phyloP scores from a whole-genome alignment of 2,329 filamentous ascomycete species.

The Alternaria consortialis region DNA sequence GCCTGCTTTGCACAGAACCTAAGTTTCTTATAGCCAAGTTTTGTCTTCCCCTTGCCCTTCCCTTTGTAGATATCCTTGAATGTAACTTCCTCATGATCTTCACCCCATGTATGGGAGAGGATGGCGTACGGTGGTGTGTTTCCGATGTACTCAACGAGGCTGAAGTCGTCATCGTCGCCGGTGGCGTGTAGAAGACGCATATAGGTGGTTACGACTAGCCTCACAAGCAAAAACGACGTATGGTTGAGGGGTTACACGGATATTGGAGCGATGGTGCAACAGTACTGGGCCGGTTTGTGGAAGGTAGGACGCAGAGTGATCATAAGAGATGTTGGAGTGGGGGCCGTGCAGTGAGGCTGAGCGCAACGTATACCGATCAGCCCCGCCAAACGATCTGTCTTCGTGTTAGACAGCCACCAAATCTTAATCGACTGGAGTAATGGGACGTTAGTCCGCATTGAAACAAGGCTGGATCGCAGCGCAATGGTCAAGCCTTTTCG shows the following conservation, averaged over 20 bases:
- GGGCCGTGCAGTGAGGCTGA: neutral
- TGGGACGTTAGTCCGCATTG: too few species aligned
- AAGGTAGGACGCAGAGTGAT: neutral
- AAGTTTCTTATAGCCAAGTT: conserved; percentile 1
- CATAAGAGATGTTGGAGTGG: neutral
- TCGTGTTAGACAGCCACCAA: neutral
- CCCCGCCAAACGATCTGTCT: too few species aligned
- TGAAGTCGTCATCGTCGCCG: neutral
- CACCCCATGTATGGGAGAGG: conserved; percentile 14
- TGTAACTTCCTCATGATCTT: conserved; percentile 4
- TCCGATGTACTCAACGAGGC: neutral
- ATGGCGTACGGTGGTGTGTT: conserved; percentile 7
- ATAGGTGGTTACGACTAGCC: neutral
- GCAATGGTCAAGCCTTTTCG: neutral
- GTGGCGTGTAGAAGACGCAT: neutral
- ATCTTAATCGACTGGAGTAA: neutral
- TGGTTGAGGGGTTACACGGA: too few species aligned
- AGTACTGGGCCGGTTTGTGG: too few species aligned
- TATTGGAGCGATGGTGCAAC: too few species aligned
- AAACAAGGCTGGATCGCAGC: too few species aligned
- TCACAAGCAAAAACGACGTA: too few species aligned
- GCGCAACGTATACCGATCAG: neutral
- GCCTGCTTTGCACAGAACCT: conserved; percentile 3
- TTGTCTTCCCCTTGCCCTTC: neutral
- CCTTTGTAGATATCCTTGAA: neutral